These are phyloP conservation scores for Plasmopara muralis DNA, from an alignment of 352 stramenopile species.

Conservation along the genomic window DNA sequence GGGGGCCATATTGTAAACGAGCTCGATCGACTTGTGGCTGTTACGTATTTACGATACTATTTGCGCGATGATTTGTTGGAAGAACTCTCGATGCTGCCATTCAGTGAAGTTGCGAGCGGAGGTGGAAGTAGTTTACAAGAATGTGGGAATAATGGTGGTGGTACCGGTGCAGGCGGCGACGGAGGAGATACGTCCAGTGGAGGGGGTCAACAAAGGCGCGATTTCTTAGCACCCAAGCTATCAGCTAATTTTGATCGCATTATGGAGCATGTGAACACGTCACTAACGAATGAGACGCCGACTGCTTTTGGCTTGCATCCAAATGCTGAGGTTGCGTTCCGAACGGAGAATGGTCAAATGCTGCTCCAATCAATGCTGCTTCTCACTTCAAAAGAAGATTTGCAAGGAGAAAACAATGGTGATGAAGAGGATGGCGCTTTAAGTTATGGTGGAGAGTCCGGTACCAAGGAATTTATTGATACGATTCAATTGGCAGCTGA, in stretches of 20 bases:
- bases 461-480: constrained; percentile 40
- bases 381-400: constrained; percentile 44
- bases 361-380: constrained; percentile 78
- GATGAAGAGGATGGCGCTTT: constrained; percentile 17
- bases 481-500: constrained; percentile 77
- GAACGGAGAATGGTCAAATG: constrained; percentile 73
- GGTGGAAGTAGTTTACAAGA: constrained; percentile 13
- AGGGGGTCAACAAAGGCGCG: constrained; percentile 29
- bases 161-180: constrained; percentile 15
- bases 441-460: not conserved
- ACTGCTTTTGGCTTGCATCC: constrained; percentile 88
- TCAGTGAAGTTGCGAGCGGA: constrained; percentile 51
- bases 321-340: constrained; percentile 91
- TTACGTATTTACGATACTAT: constrained; percentile 85
- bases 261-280: constrained; percentile 83
- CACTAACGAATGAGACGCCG: constrained; percentile 78
- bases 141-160: constrained; percentile 22
- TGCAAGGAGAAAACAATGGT: constrained; percentile 22
- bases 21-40: constrained; percentile 66
- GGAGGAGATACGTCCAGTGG: constrained; percentile 16
- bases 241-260: constrained; percentile 69
- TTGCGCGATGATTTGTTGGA: constrained; percentile 86
- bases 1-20: constrained; percentile 85
- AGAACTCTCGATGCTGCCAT: constrained; percentile 86
- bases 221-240: constrained; percentile 72